phyloP scores from a whole-genome alignment of 257 asterid genomes.

The Anisodus tanguticus region DNA sequence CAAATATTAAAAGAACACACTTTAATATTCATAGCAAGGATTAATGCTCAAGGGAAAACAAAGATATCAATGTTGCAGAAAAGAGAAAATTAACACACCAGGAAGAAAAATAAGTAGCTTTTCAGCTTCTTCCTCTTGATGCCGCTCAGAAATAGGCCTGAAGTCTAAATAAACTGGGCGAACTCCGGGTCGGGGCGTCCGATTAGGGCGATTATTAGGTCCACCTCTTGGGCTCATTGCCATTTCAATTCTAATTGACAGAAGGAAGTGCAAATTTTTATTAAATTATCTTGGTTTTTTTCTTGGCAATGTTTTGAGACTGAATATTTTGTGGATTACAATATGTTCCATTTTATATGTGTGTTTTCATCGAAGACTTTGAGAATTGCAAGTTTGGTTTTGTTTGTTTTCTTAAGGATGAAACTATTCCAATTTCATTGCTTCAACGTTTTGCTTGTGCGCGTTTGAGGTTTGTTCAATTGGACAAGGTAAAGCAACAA shows the following conservation, averaged over 20 bases:
- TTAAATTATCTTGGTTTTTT: not conserved
- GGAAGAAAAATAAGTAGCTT: conserved; percentile 65
- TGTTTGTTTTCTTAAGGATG: conserved; percentile 36
- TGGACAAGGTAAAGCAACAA: conserved; percentile 29
- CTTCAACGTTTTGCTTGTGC: conserved; percentile 36
- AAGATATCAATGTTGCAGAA: not conserved
- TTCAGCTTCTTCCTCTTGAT: conserved; percentile 59
- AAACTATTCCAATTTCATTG: conserved; percentile 55
- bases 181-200: conserved; percentile 30
- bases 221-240: conserved; percentile 51
- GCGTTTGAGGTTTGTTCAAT: conserved; percentile 43
- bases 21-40: not conserved
- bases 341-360: conserved; percentile 2
- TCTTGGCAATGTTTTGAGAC: not conserved
- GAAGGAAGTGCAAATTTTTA: not conserved
- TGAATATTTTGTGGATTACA: conserved; percentile 15
- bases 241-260: conserved; percentile 32
- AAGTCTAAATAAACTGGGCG: conserved; percentile 64
- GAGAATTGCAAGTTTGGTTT: not conserved
- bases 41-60: not conserved
- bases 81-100: conserved; percentile 41
- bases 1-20: not conserved
- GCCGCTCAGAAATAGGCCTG: conserved; percentile 64
- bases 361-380: not conserved
- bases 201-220: not conserved